Conservation (phyloP, 208 protist species). For the Leishmania guyanensis region DNA sequence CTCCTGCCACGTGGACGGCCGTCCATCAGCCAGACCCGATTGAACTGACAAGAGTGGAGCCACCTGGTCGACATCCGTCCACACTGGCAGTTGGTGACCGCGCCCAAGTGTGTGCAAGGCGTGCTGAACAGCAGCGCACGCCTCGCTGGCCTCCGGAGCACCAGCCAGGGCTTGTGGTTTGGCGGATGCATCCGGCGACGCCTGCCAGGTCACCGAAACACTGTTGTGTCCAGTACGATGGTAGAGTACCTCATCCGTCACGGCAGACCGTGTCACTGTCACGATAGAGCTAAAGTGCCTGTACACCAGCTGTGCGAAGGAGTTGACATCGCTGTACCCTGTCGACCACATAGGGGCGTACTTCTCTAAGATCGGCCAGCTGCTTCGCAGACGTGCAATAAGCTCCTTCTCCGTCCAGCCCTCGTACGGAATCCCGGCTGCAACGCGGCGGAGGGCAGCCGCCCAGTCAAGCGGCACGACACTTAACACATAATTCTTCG, state of each 20-base stretch:
- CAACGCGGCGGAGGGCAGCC: conserved; percentile 31
- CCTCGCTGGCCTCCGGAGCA: neutral
- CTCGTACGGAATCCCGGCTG: conserved; percentile 53
- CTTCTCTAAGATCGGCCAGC: conserved; percentile 25
- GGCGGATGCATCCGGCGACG: neutral
- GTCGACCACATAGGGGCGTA: conserved; percentile 11
- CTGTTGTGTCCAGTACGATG: conserved; percentile 35
- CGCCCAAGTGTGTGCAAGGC: conserved; percentile 57
- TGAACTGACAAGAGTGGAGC: conserved; percentile 37
- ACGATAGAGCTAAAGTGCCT: conserved; percentile 41
- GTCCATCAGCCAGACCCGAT: conserved; percentile 1
- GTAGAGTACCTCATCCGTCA: conserved; percentile 49
- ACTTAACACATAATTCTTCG: neutral
- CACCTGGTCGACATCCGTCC: conserved; percentile 48
- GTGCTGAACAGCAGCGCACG: conserved; percentile 24
- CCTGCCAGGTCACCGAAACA: conserved; percentile 22
- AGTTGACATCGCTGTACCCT: conserved; percentile 13
- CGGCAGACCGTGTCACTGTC: conserved; percentile 62
- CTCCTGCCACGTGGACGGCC: conserved; percentile 23
- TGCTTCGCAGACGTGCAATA: conserved; percentile 23
- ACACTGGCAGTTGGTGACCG: conserved; percentile 60
- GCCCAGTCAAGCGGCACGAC: conserved; percentile 60
- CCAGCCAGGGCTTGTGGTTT: neutral
- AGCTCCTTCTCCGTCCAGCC: conserved; percentile 63
- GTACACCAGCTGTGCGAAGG: conserved; percentile 44